Evolutionary conservation across 2,329 filamentous ascomycete genomes (phyloP).

Genomic region (Hortaea werneckii): DNA sequence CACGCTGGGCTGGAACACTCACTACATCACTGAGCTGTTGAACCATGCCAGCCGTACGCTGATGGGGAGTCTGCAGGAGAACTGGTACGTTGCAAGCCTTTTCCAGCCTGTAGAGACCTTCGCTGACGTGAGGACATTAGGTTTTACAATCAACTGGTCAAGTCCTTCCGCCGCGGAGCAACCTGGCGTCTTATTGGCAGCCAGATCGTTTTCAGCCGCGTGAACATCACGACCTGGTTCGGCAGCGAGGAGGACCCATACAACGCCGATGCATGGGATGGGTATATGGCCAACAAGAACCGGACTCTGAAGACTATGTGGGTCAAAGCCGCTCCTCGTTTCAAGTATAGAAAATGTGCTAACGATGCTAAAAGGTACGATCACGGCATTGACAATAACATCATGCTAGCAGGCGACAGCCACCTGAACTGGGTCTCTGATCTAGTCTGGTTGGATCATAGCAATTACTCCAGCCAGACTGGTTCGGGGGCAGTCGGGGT

Average conservation of each 20-base stretch:
- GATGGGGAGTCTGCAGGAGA: constrained; percentile 19
- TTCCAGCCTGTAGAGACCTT: background rate
- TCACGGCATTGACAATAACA: constrained; percentile 58
- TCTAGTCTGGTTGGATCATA: constrained; percentile 31
- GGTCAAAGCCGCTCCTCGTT: background rate
- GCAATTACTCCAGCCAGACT: constrained; percentile 30
- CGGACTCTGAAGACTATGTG: constrained; percentile 57
- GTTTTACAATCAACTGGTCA: constrained; percentile 27
- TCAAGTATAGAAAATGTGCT: no score
- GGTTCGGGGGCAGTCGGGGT: constrained; percentile 26
- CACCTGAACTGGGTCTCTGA: constrained; percentile 49
- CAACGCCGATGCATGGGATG: constrained; percentile 51
- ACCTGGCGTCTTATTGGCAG: constrained; percentile 61
- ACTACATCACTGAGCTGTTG: constrained; percentile 16
- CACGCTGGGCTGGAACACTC: constrained; percentile 20
- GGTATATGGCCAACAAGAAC: constrained; percentile 59
- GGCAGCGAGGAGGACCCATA: constrained; percentile 28
- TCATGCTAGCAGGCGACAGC: constrained; percentile 60
- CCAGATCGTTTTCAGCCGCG: constrained; percentile 54
- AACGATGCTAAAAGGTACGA: constrained; percentile 21
- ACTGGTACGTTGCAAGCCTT: constrained; percentile 22
- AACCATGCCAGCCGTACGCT: constrained; percentile 20
- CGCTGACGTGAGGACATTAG: no score
- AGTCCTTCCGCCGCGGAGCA: constrained; percentile 46
- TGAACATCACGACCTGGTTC: constrained; percentile 33